Evolutionary conservation across 495 filamentous ascomycete species (phyloP).

Genomic region (Astrothelium macrocarpum): DNA sequence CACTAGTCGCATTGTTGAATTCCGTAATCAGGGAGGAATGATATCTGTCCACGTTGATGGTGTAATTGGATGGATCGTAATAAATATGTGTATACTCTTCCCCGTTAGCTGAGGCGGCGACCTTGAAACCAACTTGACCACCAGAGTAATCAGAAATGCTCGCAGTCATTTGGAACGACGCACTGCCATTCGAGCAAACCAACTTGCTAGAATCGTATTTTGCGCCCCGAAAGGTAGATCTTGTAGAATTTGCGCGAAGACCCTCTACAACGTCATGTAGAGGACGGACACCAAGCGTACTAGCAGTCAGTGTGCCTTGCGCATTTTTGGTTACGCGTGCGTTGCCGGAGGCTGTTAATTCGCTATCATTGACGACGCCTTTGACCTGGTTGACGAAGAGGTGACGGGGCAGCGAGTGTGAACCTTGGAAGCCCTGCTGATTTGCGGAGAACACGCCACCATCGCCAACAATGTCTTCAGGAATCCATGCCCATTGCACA

Average conservation of each 20-base stretch:
- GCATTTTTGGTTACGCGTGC: conserved; percentile 18
- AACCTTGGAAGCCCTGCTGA: conserved; percentile 38
- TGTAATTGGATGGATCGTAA: conserved; percentile 28
- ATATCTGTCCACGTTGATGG: conserved; percentile 27
- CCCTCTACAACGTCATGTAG: conserved; percentile 33
- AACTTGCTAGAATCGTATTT: neutral
- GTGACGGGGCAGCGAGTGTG: conserved; percentile 33
- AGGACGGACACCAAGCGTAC: conserved; percentile 33
- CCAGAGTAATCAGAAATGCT: neutral
- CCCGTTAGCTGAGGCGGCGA: conserved; percentile 28
- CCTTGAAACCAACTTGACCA: conserved; percentile 19
- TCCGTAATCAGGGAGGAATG: conserved; percentile 25
- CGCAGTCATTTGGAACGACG: neutral
- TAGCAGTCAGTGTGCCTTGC: conserved; percentile 32
- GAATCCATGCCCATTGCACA: conserved; percentile 37
- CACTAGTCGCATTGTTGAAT: conserved; percentile 25
- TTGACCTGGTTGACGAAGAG: conserved; percentile 34
- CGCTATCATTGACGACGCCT: conserved; percentile 25
- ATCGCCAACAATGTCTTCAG: conserved; percentile 30
- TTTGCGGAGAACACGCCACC: conserved; percentile 26
- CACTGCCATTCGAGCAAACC: neutral
- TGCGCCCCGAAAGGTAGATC: neutral
- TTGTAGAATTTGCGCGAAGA: conserved; percentile 18
- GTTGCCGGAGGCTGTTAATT: conserved; percentile 22
- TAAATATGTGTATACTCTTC: conserved; percentile 32